Base-by-base conservation (phyloP, 306 rosid species). In the Urtica urens region DNA sequence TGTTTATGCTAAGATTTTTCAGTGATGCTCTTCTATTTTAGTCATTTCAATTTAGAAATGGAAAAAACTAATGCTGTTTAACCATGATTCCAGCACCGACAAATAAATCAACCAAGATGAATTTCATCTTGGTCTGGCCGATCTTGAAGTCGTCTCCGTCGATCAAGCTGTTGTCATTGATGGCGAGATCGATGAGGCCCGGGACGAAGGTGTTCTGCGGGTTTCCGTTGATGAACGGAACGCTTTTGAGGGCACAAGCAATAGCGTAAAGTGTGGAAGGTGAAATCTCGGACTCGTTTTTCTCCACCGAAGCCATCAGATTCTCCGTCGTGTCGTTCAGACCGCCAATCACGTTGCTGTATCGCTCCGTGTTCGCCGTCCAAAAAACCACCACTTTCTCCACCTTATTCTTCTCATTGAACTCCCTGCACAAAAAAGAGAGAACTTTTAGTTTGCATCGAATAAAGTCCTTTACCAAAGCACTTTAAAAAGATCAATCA, bases 341-440 rank as follows among this genome's bases (percentile, higher is more conserved):
- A 35, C 97, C 97, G 27, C 76, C 93, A 30, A 68, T 63, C 46
- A 90, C 78, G 63, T 77, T 79, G 25, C 99, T 85, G 57, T 85
- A 90, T 72, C 99, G 79, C 74, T 90, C 99, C 10, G 99, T 90
- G 87, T 90, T 90, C 23, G 99, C 99, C 23, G 99, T 90, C 99
- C 99, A 90, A 15, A 90, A 81, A 38, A 90, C 99, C 37, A 90
- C 95, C 10, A 90, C 80, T 75, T 18, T 85, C 46, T 90, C 99
- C 58, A 85, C 95, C 51, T 85, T 81, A 61, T 22, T 79, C 31
- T 76, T 67, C 77, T 81, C 85, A 79, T 90, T 90, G 64, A 90
- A 90, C 49, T 73, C 94, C 79, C 99, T 90, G 60, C 26, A 52
- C 23, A 59, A 16, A 51, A n/a, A 70, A n/a, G 0, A 15, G n/a